A percentile compares a stretch with the other conserved stretches of the same genome.
Evolutionary conservation across 306 rosid genomes (phyloP).

Genomic region (Cicer judaicum): DNA sequence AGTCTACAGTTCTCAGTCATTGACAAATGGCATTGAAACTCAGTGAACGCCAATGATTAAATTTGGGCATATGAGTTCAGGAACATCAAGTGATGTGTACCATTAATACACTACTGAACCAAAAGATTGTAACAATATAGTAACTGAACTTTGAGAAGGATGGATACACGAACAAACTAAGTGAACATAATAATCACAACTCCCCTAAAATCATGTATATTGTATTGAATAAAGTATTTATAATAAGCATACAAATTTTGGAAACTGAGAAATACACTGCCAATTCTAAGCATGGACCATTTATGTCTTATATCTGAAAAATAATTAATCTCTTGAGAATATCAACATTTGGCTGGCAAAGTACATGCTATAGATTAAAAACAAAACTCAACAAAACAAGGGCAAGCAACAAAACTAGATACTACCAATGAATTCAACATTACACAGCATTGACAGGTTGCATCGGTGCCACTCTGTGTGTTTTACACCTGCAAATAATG

Average conservation of each 20-base stretch:
- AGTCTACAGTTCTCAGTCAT: constrained; percentile 9
- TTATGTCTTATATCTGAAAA: constrained; percentile 36
- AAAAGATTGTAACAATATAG: neutral
- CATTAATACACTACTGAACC: constrained; percentile 9
- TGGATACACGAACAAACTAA: neutral
- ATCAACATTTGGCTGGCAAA: constrained; percentile 38
- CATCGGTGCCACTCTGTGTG: constrained; percentile 58
- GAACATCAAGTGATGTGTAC: constrained; percentile 2
- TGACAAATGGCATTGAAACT: neutral
- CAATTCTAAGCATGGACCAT: constrained; percentile 32
- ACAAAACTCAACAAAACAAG: constrained; percentile 44
- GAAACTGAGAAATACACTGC: constrained; percentile 32
- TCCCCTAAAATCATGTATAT: constrained; percentile 43
- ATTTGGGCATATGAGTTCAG: neutral
- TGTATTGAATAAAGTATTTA: neutral
- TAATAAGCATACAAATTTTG: constrained; percentile 45
- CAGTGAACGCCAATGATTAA: constrained; percentile 9
- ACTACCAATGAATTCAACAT: constrained; percentile 42
- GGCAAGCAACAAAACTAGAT: constrained; percentile 28
- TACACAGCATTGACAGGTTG: constrained; percentile 70
- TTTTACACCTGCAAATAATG: constrained; percentile 75
- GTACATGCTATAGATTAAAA: constrained; percentile 44
- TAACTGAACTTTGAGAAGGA: constrained; percentile 21
- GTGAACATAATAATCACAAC: constrained; percentile 32
- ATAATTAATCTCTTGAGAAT: constrained; percentile 39